Conservation (phyloP, 768 basidiomycete genomes). For the Leucosporidium yakuticum region DNA sequence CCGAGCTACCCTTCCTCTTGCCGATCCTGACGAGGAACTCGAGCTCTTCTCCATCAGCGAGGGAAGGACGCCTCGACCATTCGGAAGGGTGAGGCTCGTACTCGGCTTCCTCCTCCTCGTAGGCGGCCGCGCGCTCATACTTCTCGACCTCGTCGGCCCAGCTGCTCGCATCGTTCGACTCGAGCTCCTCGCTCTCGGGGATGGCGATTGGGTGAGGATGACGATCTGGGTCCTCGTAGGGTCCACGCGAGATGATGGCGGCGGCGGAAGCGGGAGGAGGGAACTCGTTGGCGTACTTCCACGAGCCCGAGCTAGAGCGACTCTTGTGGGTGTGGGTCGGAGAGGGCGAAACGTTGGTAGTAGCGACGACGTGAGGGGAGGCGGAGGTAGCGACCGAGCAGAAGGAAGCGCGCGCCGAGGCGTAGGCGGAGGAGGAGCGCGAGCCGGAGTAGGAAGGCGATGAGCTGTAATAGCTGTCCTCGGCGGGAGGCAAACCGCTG, state of each 20-base stretch:
- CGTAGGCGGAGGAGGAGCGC: neutral
- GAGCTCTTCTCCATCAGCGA: too few species aligned
- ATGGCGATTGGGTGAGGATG: conserved; percentile 1
- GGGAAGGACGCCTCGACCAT: too few species aligned
- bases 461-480: conserved; percentile 23
- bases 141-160: neutral
- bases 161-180: neutral
- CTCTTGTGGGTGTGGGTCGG: neutral
- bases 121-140: neutral
- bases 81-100: too few species aligned
- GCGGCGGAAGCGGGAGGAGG: neutral
- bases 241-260: conserved; percentile 3
- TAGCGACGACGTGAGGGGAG: neutral
- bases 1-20: neutral
- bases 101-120: neutral
- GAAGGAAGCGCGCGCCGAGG: neutral
- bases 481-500: conserved; percentile 13
- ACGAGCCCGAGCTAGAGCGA: neutral
- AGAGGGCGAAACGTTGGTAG: neutral
- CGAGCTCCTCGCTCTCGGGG: neutral
- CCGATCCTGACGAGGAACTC: neutral
- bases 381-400: neutral
- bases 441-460: neutral
- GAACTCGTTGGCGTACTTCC: neutral
- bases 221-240: neutral